A percentile compares a stretch with the other conserved stretches of the same genome.
Conservation (phyloP, 306 rosid genomes). For the Prunus davidiana region DNA sequence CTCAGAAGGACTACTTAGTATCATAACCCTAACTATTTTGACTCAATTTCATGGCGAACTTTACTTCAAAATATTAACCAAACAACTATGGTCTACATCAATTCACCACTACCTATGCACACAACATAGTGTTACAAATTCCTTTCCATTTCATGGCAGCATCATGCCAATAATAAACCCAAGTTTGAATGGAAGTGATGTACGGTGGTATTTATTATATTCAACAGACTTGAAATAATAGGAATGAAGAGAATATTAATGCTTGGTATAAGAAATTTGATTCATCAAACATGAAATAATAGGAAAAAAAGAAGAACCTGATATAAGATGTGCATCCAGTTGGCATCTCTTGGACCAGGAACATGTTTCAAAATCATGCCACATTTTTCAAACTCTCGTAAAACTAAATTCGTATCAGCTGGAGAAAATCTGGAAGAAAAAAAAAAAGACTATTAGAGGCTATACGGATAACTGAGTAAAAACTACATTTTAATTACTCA, state of each 20-base stretch:
- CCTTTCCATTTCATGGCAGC: background rate
- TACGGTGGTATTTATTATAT: background rate
- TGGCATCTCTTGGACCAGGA: conserved; percentile 92
- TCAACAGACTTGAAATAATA: background rate
- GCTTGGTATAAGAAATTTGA: background rate
- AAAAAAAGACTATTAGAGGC: background rate
- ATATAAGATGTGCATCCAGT: conserved; percentile 92
- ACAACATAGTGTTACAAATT: background rate
- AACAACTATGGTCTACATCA: background rate
- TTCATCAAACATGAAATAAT: conserved; percentile 4
- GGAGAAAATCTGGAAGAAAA: conserved; percentile 72
- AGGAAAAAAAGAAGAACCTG: conserved; percentile 49
- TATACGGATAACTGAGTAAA: background rate
- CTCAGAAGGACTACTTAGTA: background rate
- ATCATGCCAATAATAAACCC: background rate
- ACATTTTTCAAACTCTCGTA: conserved; percentile 96
- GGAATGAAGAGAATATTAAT: background rate
- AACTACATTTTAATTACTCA: conserved; percentile 1
- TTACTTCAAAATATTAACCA: background rate
- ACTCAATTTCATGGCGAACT: background rate
- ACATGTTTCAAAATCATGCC: conserved; percentile 90
- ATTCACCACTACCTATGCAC: background rate
- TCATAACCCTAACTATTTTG: background rate
- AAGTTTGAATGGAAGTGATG: background rate
- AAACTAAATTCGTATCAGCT: conserved; percentile 73